Evolutionary conservation across 805 yeast species (phyloP).

Genomic region (Wickerhamiella qilinensis): DNA sequence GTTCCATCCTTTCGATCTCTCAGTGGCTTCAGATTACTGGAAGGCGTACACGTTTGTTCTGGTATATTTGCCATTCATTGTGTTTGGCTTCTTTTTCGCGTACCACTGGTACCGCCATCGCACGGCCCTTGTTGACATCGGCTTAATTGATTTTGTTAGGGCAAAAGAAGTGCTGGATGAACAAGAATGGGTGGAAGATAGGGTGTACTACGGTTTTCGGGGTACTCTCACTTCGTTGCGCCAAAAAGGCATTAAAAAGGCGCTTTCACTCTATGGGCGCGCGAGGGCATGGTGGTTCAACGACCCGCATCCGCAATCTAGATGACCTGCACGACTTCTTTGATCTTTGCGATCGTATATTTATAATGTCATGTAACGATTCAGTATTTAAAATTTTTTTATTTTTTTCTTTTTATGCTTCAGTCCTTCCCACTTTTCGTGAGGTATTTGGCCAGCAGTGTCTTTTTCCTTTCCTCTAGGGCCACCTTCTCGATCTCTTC

Average conservation of each 20-base stretch:
- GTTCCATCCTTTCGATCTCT: neutral
- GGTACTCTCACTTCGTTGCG: constrained; percentile 4
- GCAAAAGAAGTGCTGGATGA: constrained; percentile 20
- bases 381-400: no score
- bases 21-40: neutral
- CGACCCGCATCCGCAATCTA: no score
- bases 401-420: no score
- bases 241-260: no score
- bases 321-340: no score
- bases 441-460: neutral
- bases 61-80: constrained; percentile 35
- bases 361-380: no score
- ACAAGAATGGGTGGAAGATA: constrained; percentile 16
- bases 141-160: constrained; percentile 59
- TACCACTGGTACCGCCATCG: constrained; percentile 43
- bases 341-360: no score
- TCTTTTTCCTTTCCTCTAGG: neutral
- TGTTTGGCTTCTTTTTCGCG: constrained; percentile 32
- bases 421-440: no score
- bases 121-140: constrained; percentile 47
- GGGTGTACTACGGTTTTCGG: constrained; percentile 9
- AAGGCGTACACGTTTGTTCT: constrained; percentile 19
- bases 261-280: no score
- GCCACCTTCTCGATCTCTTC: neutral
- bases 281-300: no score